phyloP scores from a whole-genome alignment of 371 early-diverging fungal species.

The Batkoa obscura region DNA sequence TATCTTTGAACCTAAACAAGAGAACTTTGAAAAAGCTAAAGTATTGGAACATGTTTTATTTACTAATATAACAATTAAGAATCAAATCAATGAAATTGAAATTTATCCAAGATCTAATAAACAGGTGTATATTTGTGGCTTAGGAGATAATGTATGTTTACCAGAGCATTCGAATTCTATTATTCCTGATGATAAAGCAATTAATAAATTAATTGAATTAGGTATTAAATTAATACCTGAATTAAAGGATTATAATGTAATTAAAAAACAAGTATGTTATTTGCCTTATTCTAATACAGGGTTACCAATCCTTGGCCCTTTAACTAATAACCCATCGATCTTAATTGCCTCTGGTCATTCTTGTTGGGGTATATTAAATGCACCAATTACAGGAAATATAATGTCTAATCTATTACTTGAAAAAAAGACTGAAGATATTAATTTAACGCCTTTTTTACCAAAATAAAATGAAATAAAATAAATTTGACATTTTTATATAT shows the following conservation, averaged over 20 bases:
- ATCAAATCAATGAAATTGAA: conserved; percentile 21
- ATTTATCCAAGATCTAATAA: conserved; percentile 37
- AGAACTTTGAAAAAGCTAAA: not conserved
- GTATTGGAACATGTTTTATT: conserved; percentile 25
- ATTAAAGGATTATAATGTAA: conserved; percentile 12
- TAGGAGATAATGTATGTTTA: conserved; percentile 23
- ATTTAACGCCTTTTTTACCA: no score
- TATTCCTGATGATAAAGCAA: conserved; percentile 13
- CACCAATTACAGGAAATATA: conserved; percentile 33
- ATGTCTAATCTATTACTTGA: no score
- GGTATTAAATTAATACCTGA: conserved; percentile 19
- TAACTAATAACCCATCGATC: conserved; percentile 22
- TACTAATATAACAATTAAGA: conserved; percentile 13
- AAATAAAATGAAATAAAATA: no score
- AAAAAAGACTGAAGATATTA: no score
- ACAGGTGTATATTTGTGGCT: conserved; percentile 46
- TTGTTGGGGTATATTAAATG: conserved; percentile 53
- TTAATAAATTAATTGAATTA: conserved; percentile 10
- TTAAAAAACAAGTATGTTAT: conserved; percentile 34
- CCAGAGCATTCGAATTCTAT: conserved; percentile 22
- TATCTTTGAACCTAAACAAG: conserved; percentile 12
- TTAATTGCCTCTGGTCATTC: conserved; percentile 43
- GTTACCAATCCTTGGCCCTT: conserved; percentile 32
- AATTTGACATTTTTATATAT: no score
- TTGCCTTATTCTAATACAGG: conserved; percentile 32